phyloP scores from a whole-genome alignment of 176 grass and related monocot genomes.

The Guadua angustifolia region DNA sequence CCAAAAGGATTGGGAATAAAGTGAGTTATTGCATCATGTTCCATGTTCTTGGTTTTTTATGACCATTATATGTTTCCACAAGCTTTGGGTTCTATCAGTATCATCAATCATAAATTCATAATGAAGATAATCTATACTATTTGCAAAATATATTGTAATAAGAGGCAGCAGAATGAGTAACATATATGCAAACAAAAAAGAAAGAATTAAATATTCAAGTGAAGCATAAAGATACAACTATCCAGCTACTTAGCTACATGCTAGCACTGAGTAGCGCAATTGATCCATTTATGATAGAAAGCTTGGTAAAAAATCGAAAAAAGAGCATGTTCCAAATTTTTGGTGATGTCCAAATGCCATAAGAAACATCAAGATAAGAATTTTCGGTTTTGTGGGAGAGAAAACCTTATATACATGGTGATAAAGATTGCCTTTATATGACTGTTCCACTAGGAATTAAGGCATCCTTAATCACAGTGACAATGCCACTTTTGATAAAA shows the following conservation, averaged over 20 bases:
- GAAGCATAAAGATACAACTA: not conserved
- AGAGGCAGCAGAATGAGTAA: not conserved
- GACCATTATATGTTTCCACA: not conserved
- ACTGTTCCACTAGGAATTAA: slow-evolving; percentile 78
- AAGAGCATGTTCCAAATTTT: not conserved
- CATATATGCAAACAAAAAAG: not conserved
- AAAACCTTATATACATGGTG: slow-evolving; percentile 46
- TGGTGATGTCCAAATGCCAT: not conserved
- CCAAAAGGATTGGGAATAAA: not conserved
- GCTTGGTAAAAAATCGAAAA: not conserved
- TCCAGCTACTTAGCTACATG: not conserved
- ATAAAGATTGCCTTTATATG: slow-evolving; percentile 51
- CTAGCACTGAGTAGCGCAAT: slow-evolving; percentile 5
- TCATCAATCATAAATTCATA: not conserved
- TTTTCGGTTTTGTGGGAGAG: not conserved
- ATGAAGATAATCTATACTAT: not conserved
- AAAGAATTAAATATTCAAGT: not conserved
- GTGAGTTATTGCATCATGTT: not conserved
- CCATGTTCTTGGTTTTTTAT: slow-evolving; percentile 1
- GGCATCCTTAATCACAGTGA: slow-evolving; percentile 88
- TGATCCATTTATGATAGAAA: not conserved
- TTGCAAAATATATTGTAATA: not conserved
- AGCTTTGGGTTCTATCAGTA: not conserved
- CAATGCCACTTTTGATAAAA: slow-evolving; percentile 95
- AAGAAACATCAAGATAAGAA: slow-evolving; percentile 17